phyloP scores from a whole-genome alignment of 345 rosid species.

The Syzygium jambos region DNA sequence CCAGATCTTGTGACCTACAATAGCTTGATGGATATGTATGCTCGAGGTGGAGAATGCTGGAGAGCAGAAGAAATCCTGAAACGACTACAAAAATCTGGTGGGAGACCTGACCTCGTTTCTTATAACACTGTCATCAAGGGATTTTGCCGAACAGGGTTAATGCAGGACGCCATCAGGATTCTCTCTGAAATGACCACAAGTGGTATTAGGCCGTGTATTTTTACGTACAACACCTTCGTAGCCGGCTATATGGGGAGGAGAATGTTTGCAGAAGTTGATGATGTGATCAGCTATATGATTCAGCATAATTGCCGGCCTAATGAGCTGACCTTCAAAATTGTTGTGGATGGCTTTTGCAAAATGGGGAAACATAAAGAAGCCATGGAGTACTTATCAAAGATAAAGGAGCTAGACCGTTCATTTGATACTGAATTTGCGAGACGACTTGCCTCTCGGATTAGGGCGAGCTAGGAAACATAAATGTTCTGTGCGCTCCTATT shows the following conservation, averaged over 20 bases:
- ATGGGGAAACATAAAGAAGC: constrained; percentile 59
- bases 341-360: constrained; percentile 80
- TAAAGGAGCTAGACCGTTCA: constrained; percentile 42
- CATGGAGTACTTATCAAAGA: constrained; percentile 61
- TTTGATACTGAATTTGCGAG: constrained; percentile 41
- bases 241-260: constrained; percentile 61
- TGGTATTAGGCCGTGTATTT: constrained; percentile 73
- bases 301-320: constrained; percentile 63
- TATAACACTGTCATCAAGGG: constrained; percentile 93
- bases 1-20: constrained; percentile 85
- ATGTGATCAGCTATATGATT: constrained; percentile 62
- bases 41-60: constrained; percentile 71
- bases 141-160: constrained; percentile 75
- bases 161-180: constrained; percentile 75
- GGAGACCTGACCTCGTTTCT: constrained; percentile 65
- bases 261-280: constrained; percentile 56
- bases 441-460: constrained; percentile 51
- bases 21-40: constrained; percentile 92
- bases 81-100: constrained; percentile 30
- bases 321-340: constrained; percentile 79
- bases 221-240: constrained; percentile 80
- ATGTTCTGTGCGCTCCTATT: background rate
- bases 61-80: constrained; percentile 77
- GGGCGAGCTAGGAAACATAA: constrained; percentile 40
- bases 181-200: constrained; percentile 60